A percentile compares a stretch with the other conserved stretches of the same genome.
Evolutionary conservation across 2,329 filamentous ascomycete genomes (phyloP).

Genomic region (Penicillium sclerotiorum): DNA sequence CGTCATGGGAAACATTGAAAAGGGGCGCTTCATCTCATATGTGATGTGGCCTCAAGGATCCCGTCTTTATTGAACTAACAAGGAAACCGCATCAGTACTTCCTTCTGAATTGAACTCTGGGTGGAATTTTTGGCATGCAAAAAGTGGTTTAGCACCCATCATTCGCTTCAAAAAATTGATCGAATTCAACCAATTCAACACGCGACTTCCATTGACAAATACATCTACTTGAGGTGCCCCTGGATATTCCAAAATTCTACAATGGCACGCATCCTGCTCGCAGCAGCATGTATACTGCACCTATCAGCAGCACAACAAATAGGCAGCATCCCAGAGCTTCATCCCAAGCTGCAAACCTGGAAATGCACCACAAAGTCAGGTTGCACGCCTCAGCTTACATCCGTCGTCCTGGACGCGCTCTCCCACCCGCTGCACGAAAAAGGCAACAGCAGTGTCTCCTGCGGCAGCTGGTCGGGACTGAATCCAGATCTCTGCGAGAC

Average conservation of each 20-base stretch:
- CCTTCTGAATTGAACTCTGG: no score
- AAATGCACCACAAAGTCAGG: slow-evolving; percentile 52
- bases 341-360: slow-evolving; percentile 55
- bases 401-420: slow-evolving; percentile 57
- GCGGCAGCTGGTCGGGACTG: slow-evolving; percentile 55
- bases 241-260: no score
- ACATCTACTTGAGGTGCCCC: no score
- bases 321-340: slow-evolving; percentile 51
- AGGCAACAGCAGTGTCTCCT: slow-evolving; percentile 47
- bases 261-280: slow-evolving; percentile 20
- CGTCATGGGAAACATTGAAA: neutral
- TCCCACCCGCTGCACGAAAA: slow-evolving; percentile 55
- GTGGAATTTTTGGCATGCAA: no score
- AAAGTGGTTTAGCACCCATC: no score
- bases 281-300: slow-evolving; percentile 41
- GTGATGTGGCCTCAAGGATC: neutral
- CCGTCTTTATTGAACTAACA: neutral
- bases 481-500: slow-evolving; percentile 51
- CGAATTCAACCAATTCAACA: no score
- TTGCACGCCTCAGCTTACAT: slow-evolving; percentile 54
- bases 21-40: neutral
- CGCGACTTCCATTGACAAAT: no score
- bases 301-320: slow-evolving; percentile 54
- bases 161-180: no score
- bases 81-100: no score